Percentiles rank a stretch among this genome's conserved stretches.
phyloP scores from a whole-genome alignment of 2,329 filamentous ascomycete species.

The Monosporascus sp. region DNA sequence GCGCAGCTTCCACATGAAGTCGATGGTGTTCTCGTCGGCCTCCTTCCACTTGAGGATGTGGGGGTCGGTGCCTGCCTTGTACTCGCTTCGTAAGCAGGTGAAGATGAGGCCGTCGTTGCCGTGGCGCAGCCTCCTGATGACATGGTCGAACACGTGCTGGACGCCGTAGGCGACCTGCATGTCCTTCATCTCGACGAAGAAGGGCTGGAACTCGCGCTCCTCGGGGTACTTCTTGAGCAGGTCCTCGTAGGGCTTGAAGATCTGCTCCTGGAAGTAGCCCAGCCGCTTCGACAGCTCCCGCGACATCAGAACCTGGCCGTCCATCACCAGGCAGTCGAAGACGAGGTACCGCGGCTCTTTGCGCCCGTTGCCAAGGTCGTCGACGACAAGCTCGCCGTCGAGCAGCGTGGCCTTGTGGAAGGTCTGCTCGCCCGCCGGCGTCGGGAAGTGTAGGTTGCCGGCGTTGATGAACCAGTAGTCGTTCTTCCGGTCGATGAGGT shows the following conservation, averaged over 20 bases:
- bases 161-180: constrained; percentile 88
- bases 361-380: constrained; percentile 63
- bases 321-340: constrained; percentile 86
- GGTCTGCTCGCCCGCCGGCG: constrained; percentile 54
- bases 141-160: constrained; percentile 84
- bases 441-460: constrained; percentile 72
- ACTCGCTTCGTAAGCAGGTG: constrained; percentile 83
- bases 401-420: constrained; percentile 81
- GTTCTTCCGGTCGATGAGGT: constrained; percentile 96
- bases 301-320: constrained; percentile 69
- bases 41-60: constrained; percentile 99
- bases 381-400: constrained; percentile 89
- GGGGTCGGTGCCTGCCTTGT: constrained; percentile 84
- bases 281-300: constrained; percentile 83
- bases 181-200: constrained; percentile 79
- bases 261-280: constrained; percentile 74
- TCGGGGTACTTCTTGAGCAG: constrained; percentile 62
- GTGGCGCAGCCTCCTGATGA: constrained; percentile 79
- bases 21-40: constrained; percentile 88
- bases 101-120: constrained; percentile 97
- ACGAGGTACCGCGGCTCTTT: constrained; percentile 78
- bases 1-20: constrained; percentile 74
- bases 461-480: constrained; percentile 84
- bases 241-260: constrained; percentile 66
- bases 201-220: constrained; percentile 66